These are phyloP conservation scores for Benincasa hispida DNA, from an alignment of 306 rosid genomes.

Conservation along the genomic window DNA sequence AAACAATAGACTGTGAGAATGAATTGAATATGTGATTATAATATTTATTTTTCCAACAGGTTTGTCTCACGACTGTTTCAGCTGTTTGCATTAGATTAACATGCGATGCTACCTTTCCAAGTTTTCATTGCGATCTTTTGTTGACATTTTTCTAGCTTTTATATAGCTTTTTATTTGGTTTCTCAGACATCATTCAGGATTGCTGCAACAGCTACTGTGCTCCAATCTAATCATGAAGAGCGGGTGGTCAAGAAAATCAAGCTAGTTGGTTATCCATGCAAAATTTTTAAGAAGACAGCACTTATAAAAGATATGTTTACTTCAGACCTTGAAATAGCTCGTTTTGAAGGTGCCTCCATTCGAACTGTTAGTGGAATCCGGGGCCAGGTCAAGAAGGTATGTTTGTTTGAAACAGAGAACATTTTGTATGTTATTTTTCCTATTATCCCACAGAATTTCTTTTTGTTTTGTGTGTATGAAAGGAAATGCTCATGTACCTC, in stretches of 20 bases:
- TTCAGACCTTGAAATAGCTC: conserved; percentile 89
- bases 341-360: conserved; percentile 89
- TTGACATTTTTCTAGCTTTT: conserved; percentile 5
- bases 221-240: conserved; percentile 74
- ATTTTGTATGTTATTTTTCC: not conserved
- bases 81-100: not conserved
- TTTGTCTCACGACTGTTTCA: not conserved
- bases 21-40: too few species aligned
- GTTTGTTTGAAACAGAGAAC: conserved; percentile 8
- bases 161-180: conserved; percentile 17
- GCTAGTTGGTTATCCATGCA: conserved; percentile 82
- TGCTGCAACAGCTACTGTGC: conserved; percentile 78
- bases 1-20: too few species aligned
- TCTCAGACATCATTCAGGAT: conserved; percentile 74
- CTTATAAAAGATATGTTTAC: conserved; percentile 84
- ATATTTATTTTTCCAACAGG: not conserved
- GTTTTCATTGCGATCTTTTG: not conserved
- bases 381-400: conserved; percentile 95
- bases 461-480: not conserved
- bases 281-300: conserved; percentile 92
- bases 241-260: conserved; percentile 79
- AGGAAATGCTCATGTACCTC: not conserved
- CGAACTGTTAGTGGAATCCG: conserved; percentile 87
- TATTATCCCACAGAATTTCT: not conserved
- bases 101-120: not conserved